Evolutionary conservation across 495 filamentous ascomycete genomes (phyloP).

Genomic region (Podospora pseudopauciseta): DNA sequence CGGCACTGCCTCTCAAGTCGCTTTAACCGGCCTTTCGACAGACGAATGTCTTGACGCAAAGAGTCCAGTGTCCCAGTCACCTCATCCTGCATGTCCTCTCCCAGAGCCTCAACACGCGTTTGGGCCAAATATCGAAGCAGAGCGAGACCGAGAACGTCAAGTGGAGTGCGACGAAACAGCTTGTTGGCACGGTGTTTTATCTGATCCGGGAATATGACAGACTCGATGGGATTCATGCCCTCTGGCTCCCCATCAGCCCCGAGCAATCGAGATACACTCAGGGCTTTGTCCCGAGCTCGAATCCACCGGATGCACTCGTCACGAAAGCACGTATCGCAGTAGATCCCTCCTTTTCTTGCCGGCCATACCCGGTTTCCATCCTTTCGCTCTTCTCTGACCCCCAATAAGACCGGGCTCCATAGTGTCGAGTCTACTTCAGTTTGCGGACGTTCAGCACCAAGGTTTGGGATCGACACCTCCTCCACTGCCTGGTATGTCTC

Average conservation of each 20-base stretch:
- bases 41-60: background rate
- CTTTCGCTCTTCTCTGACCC: background rate
- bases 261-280: background rate
- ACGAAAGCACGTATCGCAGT: conserved; percentile 13
- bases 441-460: background rate
- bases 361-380: background rate
- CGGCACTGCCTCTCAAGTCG: background rate
- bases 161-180: background rate
- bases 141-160: conserved; percentile 2
- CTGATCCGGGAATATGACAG: background rate
- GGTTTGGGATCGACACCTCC: background rate
- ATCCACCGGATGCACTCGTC: conserved; percentile 1
- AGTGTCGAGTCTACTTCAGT: background rate
- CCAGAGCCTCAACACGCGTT: background rate
- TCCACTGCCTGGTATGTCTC: too few species aligned
- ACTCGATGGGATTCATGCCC: background rate
- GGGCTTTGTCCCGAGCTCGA: background rate
- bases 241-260: background rate
- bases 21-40: background rate
- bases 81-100: background rate
- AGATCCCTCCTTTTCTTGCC: background rate
- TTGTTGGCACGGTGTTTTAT: background rate
- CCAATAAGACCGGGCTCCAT: background rate
- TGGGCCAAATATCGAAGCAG: conserved; percentile 10
- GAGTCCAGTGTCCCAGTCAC: background rate